Evolutionary conservation across 345 rosid genomes (phyloP).

Genomic region (Lenwebbia sp.): DNA sequence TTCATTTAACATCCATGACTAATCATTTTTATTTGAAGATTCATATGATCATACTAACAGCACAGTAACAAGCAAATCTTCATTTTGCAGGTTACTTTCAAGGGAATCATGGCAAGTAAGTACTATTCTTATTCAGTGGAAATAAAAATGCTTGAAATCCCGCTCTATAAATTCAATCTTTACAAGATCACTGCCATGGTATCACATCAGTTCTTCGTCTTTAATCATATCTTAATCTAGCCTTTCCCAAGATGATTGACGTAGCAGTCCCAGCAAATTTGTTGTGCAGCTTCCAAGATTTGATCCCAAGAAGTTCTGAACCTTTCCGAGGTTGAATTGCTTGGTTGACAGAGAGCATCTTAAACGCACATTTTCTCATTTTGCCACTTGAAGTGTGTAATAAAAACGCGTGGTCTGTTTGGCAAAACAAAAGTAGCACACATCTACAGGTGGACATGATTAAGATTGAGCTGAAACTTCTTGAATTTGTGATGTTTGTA

Average conservation of each 20-base stretch:
- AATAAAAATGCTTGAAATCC: not conserved
- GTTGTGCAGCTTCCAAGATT: conserved; percentile 85
- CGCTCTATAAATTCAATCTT: not conserved
- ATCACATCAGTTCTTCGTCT: not conserved
- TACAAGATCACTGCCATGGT: not conserved
- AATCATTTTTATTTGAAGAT: not conserved
- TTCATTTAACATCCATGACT: not conserved
- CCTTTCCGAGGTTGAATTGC: not conserved
- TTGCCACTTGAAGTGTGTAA: not conserved
- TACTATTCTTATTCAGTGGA: not conserved
- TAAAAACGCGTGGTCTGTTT: not conserved
- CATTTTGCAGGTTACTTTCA: conserved; percentile 64
- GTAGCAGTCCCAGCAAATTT: conserved; percentile 76
- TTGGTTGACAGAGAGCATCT: not conserved
- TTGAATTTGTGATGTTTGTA: no score
- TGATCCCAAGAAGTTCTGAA: not conserved
- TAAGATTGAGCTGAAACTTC: no score
- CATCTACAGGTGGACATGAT: no score
- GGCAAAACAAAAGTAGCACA: not conserved
- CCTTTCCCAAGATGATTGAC: conserved; percentile 90
- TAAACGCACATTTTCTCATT: not conserved
- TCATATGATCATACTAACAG: not conserved
- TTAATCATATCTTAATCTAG: conserved; percentile 55
- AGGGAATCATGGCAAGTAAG: conserved; percentile 79
- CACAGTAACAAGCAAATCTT: not conserved